Evolutionary conservation across 2,329 filamentous ascomycete genomes (phyloP).

Genomic region (Aspergillus calidoustus): DNA sequence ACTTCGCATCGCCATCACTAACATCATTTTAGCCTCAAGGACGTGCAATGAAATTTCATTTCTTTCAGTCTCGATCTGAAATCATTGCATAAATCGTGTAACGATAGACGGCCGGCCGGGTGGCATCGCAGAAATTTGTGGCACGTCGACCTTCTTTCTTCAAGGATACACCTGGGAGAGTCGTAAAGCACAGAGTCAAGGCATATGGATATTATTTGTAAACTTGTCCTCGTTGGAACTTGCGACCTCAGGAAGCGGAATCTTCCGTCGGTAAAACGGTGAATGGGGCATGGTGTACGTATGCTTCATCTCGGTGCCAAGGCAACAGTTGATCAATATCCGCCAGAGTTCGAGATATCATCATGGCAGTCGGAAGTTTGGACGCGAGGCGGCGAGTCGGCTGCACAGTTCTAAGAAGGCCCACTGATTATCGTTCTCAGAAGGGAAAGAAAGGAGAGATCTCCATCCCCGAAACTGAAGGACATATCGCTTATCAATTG

Average conservation of each 20-base stretch:
- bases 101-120: not conserved
- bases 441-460: constrained; percentile 26
- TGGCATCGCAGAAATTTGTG: constrained; percentile 1
- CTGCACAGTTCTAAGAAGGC: constrained; percentile 18
- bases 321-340: constrained; percentile 6
- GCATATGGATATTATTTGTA: not conserved
- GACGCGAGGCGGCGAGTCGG: constrained; percentile 19
- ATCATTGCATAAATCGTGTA: constrained; percentile 8
- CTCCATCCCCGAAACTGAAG: constrained; percentile 26
- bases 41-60: not conserved
- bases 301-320: constrained; percentile 9
- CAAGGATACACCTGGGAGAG: not conserved
- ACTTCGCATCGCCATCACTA: no score
- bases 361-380: constrained; percentile 9
- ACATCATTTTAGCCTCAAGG: no score
- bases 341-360: not conserved
- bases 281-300: constrained; percentile 12
- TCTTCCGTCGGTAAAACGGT: constrained; percentile 7
- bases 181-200: not conserved
- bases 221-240: not conserved
- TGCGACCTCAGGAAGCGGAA: constrained; percentile 1
- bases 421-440: constrained; percentile 36
- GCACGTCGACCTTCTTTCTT: constrained; percentile 2
- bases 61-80: not conserved
- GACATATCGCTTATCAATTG: constrained; percentile 15